A percentile compares a stretch with the other conserved stretches of the same genome.
phyloP scores from a whole-genome alignment of 164 flowering plant species.

The Litsea cubeba region DNA sequence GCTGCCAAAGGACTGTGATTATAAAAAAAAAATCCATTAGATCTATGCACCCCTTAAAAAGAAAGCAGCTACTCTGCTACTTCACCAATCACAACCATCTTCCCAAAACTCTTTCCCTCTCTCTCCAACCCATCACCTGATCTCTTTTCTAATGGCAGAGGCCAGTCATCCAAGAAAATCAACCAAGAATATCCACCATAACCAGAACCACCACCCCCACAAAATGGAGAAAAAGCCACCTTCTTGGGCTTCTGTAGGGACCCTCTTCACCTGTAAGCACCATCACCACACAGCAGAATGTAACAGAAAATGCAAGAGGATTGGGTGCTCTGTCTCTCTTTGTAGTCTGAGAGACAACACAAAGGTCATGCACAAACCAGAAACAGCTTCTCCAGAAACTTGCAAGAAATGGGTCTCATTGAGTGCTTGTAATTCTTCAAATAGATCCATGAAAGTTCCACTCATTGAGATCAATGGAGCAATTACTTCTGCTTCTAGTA shows the following conservation, averaged over 20 bases:
- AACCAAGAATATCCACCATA: conserved; percentile 26
- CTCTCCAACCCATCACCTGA: background rate
- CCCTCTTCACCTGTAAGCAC: conserved; percentile 57
- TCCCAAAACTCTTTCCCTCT: conserved; percentile 6
- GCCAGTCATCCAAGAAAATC: conserved; percentile 33
- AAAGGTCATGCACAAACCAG: conserved; percentile 70
- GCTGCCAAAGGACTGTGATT: conserved; percentile 8
- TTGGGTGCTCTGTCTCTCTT: conserved; percentile 72
- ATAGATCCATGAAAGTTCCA: conserved; percentile 46
- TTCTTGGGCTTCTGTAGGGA: conserved; percentile 67
- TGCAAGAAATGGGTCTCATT: conserved; percentile 39
- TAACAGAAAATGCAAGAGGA: conserved; percentile 52
- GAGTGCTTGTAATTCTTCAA: conserved; percentile 24
- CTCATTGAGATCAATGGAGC: conserved; percentile 32
- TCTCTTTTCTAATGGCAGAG: conserved; percentile 41
- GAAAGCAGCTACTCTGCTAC: conserved; percentile 5
- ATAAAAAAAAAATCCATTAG: background rate
- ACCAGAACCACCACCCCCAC: conserved; percentile 17
- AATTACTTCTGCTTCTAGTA: conserved; percentile 27
- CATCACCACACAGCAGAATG: conserved; percentile 21
- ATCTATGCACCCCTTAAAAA: conserved; percentile 9
- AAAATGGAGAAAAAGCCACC: conserved; percentile 37
- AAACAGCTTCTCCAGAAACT: conserved; percentile 39
- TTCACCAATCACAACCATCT: conserved; percentile 5
- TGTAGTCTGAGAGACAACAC: conserved; percentile 54